Conservation (phyloP, 75 land plant genomes). For the Cupressus sempervirens region DNA sequence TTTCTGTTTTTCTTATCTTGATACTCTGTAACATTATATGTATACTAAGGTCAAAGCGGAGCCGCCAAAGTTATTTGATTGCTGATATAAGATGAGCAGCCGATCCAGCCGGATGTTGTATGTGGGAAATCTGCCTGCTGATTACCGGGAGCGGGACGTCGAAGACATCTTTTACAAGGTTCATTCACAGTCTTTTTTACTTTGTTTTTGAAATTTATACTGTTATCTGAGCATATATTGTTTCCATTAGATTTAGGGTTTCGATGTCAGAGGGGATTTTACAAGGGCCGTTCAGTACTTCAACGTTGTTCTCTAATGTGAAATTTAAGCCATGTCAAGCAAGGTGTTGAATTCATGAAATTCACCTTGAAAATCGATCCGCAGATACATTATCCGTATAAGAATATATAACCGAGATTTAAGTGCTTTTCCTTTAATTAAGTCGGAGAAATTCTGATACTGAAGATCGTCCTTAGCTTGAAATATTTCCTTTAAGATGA, state of each 20-base stretch:
- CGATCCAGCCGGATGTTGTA: constrained; percentile 21
- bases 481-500: too few species aligned
- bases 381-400: background rate
- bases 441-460: background rate
- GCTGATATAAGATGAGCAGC: constrained; percentile 16
- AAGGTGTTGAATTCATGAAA: background rate
- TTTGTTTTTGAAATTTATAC: background rate
- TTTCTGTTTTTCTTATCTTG: background rate
- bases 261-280: background rate
- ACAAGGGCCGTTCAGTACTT: background rate
- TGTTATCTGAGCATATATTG: background rate
- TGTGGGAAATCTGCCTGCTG: constrained; percentile 21
- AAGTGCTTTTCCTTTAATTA: background rate
- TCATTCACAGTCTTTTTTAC: background rate
- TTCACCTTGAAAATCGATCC: background rate
- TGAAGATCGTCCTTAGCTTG: background rate
- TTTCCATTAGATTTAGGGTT: background rate
- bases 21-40: background rate
- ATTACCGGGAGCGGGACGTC: constrained; percentile 20
- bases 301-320: background rate
- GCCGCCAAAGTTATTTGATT: background rate
- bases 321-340: background rate
- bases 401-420: background rate
- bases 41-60: background rate
- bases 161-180: constrained; percentile 26